phyloP scores from a whole-genome alignment of 768 basidiomycete species.

The Macrolepiota dolichaula region DNA sequence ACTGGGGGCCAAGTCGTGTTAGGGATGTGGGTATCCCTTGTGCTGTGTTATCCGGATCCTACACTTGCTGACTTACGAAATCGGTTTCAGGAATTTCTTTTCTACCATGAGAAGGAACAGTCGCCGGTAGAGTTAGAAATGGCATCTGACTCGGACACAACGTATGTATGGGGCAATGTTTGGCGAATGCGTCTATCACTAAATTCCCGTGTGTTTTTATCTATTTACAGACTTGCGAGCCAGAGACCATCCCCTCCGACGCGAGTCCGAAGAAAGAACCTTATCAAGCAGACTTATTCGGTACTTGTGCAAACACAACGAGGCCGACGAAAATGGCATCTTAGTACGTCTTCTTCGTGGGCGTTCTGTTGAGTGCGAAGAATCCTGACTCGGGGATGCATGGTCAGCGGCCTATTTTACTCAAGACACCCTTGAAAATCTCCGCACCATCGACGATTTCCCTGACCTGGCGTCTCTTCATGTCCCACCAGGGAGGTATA shows the following conservation, averaged over 20 bases:
- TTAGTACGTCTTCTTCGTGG: conserved; percentile 47
- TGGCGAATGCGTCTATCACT: neutral
- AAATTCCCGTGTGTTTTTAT: neutral
- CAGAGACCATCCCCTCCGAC: conserved; percentile 9
- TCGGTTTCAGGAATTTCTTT: conserved; percentile 61
- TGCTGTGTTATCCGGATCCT: neutral
- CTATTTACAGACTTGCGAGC: conserved; percentile 9
- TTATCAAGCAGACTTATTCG: conserved; percentile 81
- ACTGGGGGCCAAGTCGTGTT: conserved; percentile 79
- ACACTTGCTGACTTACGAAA: neutral
- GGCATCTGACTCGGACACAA: conserved; percentile 47
- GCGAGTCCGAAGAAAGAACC: conserved; percentile 33
- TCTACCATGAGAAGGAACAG: conserved; percentile 65
- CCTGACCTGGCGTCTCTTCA: conserved; percentile 48
- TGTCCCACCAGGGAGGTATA: conserved; percentile 61
- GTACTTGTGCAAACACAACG: conserved; percentile 64
- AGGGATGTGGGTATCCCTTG: conserved; percentile 52
- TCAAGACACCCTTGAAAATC: conserved; percentile 51
- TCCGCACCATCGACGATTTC: conserved; percentile 58
- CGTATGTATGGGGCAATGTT: conserved; percentile 29
- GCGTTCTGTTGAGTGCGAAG: neutral
- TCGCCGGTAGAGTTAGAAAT: conserved; percentile 44
- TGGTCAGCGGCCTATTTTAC: conserved; percentile 73
- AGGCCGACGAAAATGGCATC: conserved; percentile 79
- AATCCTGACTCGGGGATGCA: neutral